These are phyloP conservation scores for Lipomyces chichibuensis DNA, from an alignment of 805 yeast species.

Conservation along the genomic window DNA sequence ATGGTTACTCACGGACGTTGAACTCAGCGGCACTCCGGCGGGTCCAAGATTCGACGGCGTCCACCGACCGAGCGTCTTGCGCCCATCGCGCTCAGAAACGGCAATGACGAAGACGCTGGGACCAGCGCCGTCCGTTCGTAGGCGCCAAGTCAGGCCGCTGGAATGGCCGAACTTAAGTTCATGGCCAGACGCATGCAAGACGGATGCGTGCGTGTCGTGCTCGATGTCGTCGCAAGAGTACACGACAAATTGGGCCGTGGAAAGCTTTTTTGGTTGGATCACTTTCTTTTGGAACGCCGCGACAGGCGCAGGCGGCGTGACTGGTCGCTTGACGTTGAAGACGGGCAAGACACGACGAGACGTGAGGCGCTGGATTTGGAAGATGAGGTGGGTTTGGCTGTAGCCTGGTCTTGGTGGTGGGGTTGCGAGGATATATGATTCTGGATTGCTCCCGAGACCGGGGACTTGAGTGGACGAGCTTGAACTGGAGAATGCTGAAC, in stretches of 20 bases:
- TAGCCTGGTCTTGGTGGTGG: slow-evolving; percentile 24
- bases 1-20: not conserved
- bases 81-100: slow-evolving; percentile 1
- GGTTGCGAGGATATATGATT: slow-evolving; percentile 18
- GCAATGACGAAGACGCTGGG: slow-evolving; percentile 1
- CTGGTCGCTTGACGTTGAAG: slow-evolving; percentile 10
- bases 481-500: not conserved
- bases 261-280: slow-evolving; percentile 63
- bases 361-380: slow-evolving; percentile 21
- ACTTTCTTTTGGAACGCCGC: slow-evolving; percentile 1
- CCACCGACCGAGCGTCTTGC: slow-evolving; percentile 5
- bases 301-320: not conserved
- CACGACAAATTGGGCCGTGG: slow-evolving; percentile 63
- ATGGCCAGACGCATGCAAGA: slow-evolving; percentile 5
- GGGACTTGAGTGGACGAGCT: slow-evolving; percentile 3
- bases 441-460: not conserved
- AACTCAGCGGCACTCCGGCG: not conserved
- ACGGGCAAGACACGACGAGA: slow-evolving; percentile 13
- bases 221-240: slow-evolving; percentile 3
- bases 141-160: not conserved
- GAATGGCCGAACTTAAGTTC: slow-evolving; percentile 2
- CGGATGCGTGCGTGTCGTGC: not conserved
- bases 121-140: not conserved
- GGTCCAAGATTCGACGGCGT: not conserved
- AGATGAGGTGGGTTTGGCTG: slow-evolving; percentile 13